These are phyloP conservation scores for Scorias spongiosa DNA, from an alignment of 2,329 filamentous ascomycete species.

Conservation along the genomic window DNA sequence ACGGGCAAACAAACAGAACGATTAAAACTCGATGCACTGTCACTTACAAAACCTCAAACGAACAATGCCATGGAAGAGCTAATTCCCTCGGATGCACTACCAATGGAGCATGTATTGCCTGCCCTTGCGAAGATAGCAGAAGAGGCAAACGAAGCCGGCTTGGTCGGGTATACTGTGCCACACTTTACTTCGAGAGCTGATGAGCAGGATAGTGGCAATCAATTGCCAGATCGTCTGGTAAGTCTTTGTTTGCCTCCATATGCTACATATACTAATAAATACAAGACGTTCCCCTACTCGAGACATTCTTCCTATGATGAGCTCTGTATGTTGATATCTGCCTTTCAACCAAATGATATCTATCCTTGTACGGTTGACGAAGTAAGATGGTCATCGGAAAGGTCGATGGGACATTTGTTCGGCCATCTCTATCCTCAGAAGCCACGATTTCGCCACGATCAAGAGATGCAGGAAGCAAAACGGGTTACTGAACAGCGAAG, in stretches of 20 bases:
- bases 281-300: constrained; percentile 60
- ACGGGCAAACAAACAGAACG: constrained; percentile 7
- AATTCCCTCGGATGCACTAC: constrained; percentile 14
- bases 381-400: constrained; percentile 43
- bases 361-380: constrained; percentile 63
- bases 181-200: constrained; percentile 3
- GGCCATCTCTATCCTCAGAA: constrained; percentile 48
- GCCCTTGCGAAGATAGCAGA: constrained; percentile 16
- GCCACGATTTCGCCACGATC: constrained; percentile 49
- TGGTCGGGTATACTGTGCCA: background rate
- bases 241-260: constrained; percentile 1
- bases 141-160: constrained; percentile 9
- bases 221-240: constrained; percentile 16
- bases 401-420: constrained; percentile 57
- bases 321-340: constrained; percentile 52
- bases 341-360: constrained; percentile 59
- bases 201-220: constrained; percentile 1
- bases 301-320: constrained; percentile 79
- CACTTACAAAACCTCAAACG: background rate
- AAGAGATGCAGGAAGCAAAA: constrained; percentile 33
- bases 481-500: background rate
- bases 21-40: constrained; percentile 8
- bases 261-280: constrained; percentile 1
- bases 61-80: constrained; percentile 5
- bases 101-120: constrained; percentile 16